Evolutionary conservation across 768 basidiomycete species (phyloP).

Genomic region (Naganishia antarctica): DNA sequence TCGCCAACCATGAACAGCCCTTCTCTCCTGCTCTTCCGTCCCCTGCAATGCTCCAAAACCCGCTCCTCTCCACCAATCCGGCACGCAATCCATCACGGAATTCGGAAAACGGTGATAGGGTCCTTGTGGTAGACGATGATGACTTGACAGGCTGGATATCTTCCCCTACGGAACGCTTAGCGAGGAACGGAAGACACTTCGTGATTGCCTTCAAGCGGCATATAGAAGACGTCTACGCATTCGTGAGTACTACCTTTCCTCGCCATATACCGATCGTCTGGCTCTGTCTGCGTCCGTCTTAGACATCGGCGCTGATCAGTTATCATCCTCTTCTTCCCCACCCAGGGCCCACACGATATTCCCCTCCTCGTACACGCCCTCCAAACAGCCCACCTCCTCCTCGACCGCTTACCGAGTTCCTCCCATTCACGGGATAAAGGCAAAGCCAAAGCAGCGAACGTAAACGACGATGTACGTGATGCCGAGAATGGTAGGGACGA

Average conservation of each 20-base stretch:
- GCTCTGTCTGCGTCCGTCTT: too few species aligned
- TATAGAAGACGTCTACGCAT: slow-evolving; percentile 9
- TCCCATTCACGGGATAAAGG: slow-evolving; percentile 25
- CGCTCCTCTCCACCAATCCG: not conserved
- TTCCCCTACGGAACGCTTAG: not conserved
- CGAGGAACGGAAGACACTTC: slow-evolving; percentile 1
- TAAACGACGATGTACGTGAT: not conserved
- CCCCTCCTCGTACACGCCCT: slow-evolving; percentile 19
- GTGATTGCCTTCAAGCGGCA: slow-evolving; percentile 22
- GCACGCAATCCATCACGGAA: not conserved
- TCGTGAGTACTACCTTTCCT: slow-evolving; percentile 16
- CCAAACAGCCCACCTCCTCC: slow-evolving; percentile 1
- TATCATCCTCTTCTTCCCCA: not conserved
- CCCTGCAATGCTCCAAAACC: slow-evolving; percentile 6
- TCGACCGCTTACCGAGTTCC: slow-evolving; percentile 24
- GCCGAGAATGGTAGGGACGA: not conserved
- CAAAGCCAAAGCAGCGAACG: slow-evolving; percentile 22
- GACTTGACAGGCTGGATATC: slow-evolving; percentile 19
- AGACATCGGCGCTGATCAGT: not conserved
- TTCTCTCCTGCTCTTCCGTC: slow-evolving; percentile 10
- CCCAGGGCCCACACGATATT: slow-evolving; percentile 15
- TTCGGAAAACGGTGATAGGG: not conserved
- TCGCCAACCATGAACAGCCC: not conserved
- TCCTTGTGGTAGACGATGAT: not conserved
- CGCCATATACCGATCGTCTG: not conserved